Base-by-base conservation (phyloP, 768 basidiomycete genomes). In the Boletus vermiculosoides region DNA sequence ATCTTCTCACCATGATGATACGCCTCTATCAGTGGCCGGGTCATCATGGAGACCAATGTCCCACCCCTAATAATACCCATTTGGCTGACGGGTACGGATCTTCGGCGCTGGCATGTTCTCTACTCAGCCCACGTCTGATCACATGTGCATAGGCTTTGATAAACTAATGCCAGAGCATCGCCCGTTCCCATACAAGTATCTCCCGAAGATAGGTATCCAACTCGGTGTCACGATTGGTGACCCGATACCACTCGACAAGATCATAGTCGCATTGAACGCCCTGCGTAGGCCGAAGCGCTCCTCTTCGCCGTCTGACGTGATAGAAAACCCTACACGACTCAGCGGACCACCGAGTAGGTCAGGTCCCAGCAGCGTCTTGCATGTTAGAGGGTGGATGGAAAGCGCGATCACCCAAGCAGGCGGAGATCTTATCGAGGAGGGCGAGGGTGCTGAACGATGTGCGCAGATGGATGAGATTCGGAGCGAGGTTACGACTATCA, bases 141-240 rank as follows among this genome's bases (percentile, higher is more conserved):
- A 39, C 36, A 22, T 13, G 31, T 44, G 11, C 40, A 52, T 61
- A 87, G 86, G 87, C 4, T 97, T 95, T 62, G 91, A 98, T 66
- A 78, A 83, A 60, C 76, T 97, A 18, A 95, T 98, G 94, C 91
- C 92, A 42, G 94, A 93, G 72, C 84, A 86, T 31, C 85, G 94
- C 20, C 63, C 76, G 2, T 87, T 83, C 64, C 94, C 93, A 4
- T 82, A 79, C 76, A 91, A 88, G 59, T 86, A 80, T 68, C 55
- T 88, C 63, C 85, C 95, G 40, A 78, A 83, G 58, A 69, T 79
- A 33, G 78, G 90, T 59, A 75, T 83, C 13, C 75, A 75, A 36
- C 77, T 97, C 36, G 84, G 83, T 62, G 80, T 98, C 51, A 86
- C 90, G 0, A 88, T 96, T 64, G 95, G 94, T 22, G 73, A 83